phyloP scores from a whole-genome alignment of 2,329 filamentous ascomycete genomes.

The Ilyonectria robusta region DNA sequence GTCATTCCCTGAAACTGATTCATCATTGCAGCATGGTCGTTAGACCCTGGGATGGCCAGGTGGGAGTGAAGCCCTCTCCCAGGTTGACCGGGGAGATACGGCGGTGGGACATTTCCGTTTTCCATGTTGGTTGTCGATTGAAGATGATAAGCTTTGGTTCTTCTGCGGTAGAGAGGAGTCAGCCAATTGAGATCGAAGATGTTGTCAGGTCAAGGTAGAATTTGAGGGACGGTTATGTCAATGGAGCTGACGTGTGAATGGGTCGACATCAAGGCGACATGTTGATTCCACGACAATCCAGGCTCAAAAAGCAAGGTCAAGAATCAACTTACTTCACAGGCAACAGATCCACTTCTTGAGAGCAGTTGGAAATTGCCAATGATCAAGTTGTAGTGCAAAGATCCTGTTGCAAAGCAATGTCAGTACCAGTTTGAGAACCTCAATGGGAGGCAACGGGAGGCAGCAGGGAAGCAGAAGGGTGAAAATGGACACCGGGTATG shows the following conservation, averaged over 20 bases:
- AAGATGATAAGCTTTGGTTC: slow-evolving; percentile 54
- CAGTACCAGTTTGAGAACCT: slow-evolving; percentile 5
- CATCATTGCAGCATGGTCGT: slow-evolving; percentile 51
- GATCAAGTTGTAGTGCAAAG: slow-evolving; percentile 48
- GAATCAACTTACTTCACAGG: slow-evolving; percentile 49
- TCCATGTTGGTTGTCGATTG: slow-evolving; percentile 55
- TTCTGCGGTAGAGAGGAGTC: slow-evolving; percentile 29
- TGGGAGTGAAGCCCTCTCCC: slow-evolving; percentile 50
- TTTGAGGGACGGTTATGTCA: background rate
- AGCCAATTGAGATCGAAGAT: background rate
- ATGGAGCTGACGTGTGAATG: background rate
- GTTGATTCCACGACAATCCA: too few relatives aligned
- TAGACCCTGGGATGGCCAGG: slow-evolving; percentile 47
- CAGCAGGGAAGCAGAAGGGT: too few relatives aligned
- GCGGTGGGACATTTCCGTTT: slow-evolving; percentile 48
- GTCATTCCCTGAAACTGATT: slow-evolving; percentile 57
- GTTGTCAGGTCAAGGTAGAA: background rate
- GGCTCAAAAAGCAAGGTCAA: background rate
- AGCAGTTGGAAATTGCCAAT: slow-evolving; percentile 51
- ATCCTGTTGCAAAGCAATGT: slow-evolving; percentile 39
- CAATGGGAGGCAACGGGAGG: background rate
- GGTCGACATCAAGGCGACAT: background rate
- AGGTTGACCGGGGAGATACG: slow-evolving; percentile 51
- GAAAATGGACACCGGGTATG: background rate
- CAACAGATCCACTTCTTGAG: slow-evolving; percentile 51